These are phyloP conservation scores for Bryoglossum gracile DNA, from an alignment of 495 filamentous ascomycete species.

Conservation along the genomic window DNA sequence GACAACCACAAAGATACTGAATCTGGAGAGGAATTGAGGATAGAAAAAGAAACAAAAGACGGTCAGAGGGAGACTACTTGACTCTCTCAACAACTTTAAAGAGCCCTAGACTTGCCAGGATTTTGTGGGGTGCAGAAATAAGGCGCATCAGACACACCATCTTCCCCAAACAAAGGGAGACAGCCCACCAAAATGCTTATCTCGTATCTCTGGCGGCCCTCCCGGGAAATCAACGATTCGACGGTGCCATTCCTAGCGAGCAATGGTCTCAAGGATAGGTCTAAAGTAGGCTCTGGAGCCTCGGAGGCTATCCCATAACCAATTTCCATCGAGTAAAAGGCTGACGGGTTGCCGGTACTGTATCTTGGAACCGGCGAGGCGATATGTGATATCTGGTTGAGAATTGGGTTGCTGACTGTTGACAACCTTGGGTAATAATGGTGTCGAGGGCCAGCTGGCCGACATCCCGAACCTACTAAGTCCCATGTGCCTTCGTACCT, in stretches of 20 bases:
- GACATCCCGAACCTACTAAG: neutral
- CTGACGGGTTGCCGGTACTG: neutral
- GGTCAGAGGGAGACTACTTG: neutral
- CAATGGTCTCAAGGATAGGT: neutral
- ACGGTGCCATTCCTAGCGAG: neutral
- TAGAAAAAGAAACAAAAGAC: conserved; percentile 2
- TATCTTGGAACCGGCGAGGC: neutral
- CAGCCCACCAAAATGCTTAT: conserved; percentile 16
- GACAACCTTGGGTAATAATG: neutral
- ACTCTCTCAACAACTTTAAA: neutral
- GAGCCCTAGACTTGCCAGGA: conserved; percentile 15
- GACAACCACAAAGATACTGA: neutral
- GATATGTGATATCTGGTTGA: too few relatives aligned
- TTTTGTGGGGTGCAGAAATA: conserved; percentile 24
- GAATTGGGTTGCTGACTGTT: too few relatives aligned
- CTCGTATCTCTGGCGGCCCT: neutral
- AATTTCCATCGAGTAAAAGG: conserved; percentile 12
- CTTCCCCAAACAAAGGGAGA: neutral
- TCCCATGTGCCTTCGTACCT: neutral
- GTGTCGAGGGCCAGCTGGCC: neutral
- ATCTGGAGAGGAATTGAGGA: neutral
- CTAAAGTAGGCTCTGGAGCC: neutral
- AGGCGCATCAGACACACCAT: too few relatives aligned
- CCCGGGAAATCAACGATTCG: neutral
- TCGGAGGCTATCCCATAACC: neutral